phyloP scores from a whole-genome alignment of 352 stramenopile species.

The Pythium rhizo-oryzae region DNA sequence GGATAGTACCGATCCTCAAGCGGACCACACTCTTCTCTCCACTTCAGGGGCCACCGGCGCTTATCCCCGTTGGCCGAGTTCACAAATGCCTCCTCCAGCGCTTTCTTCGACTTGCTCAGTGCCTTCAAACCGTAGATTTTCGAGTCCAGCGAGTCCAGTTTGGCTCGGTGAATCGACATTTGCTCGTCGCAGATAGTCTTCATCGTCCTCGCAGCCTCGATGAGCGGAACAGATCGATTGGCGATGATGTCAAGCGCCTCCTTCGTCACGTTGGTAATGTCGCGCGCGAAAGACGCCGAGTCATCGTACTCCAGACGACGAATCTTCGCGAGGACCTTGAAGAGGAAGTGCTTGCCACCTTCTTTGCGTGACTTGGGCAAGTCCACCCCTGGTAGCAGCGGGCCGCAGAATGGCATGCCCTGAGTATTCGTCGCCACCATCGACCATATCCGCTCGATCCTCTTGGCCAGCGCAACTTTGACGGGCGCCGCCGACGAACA shows the following conservation, averaged over 20 bases:
- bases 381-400: constrained; percentile 67
- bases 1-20: constrained; percentile 71
- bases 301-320: constrained; percentile 72
- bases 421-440: constrained; percentile 84
- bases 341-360: constrained; percentile 53
- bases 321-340: constrained; percentile 74
- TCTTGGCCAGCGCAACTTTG: constrained; percentile 76
- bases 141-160: constrained; percentile 60
- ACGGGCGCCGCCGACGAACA: constrained; percentile 57
- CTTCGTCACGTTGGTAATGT: constrained; percentile 68
- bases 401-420: constrained; percentile 80
- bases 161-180: constrained; percentile 65
- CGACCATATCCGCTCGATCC: constrained; percentile 85
- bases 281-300: constrained; percentile 56
- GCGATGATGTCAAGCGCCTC: constrained; percentile 66
- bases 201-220: constrained; percentile 69
- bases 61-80: constrained; percentile 35
- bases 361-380: constrained; percentile 23
- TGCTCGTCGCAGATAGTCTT: constrained; percentile 81
- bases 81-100: constrained; percentile 35
- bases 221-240: constrained; percentile 56
- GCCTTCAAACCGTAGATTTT: constrained; percentile 59
- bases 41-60: constrained; percentile 65
- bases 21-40: constrained; percentile 76
- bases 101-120: constrained; percentile 39